A percentile compares a stretch with the other conserved stretches of the same genome.
phyloP scores from a whole-genome alignment of 202 grass and related monocot genomes.

The Bolboschoenoplectus hybrid region DNA sequence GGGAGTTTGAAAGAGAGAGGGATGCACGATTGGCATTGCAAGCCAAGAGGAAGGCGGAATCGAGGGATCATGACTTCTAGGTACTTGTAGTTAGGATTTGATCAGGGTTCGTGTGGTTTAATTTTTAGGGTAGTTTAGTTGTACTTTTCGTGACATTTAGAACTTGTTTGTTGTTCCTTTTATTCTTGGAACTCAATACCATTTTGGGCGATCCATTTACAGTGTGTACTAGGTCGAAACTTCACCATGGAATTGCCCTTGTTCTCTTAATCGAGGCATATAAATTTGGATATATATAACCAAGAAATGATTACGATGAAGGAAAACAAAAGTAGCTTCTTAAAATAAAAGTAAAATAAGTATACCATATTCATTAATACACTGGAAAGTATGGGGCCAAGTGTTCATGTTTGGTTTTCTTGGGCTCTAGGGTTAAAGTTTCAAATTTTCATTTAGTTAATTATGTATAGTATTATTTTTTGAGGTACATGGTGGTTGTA shows the following conservation, averaged over 20 bases:
- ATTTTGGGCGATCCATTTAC: neutral
- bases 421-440: neutral
- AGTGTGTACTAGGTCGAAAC: neutral
- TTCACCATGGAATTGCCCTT: neutral
- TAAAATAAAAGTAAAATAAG: neutral
- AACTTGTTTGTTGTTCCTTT: neutral
- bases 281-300: neutral
- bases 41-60: slow-evolving; percentile 65
- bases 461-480: neutral
- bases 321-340: neutral
- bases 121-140: neutral
- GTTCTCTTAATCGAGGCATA: neutral
- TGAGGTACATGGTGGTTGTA: neutral
- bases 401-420: neutral
- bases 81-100: slow-evolving; percentile 11
- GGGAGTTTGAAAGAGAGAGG: slow-evolving; percentile 93
- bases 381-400: neutral
- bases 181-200: neutral
- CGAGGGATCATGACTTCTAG: slow-evolving; percentile 61
- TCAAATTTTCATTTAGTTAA: neutral
- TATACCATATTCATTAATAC: neutral
- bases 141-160: slow-evolving; percentile 34
- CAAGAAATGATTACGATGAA: neutral
- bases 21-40: slow-evolving; percentile 75
- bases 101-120: slow-evolving; percentile 8